Base-by-base conservation (phyloP, 1,284 basidiomycete species). In the Xerocomus nothofagi region DNA sequence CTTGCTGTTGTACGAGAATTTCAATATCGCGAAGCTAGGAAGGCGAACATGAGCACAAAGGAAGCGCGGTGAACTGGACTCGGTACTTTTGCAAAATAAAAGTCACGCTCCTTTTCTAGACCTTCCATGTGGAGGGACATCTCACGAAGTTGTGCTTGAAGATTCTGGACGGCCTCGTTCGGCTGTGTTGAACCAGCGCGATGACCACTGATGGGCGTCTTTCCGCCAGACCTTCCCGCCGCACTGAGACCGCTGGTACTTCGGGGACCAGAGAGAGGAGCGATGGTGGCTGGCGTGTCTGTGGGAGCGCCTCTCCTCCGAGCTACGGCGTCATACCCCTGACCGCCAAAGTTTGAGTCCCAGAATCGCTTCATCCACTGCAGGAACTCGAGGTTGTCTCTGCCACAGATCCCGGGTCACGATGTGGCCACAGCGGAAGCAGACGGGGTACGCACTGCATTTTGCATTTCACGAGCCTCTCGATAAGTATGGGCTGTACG, bases 321-420 rank as follows among this genome's bases (percentile, higher is more conserved):
- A 11, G 75, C 92, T 1, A 89, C 84, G 0, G 97, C 78, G 67
- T 99, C 94, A 67, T 99, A 99, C 7, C 78, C 80, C 48, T 91
- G 86, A 0, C 95, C 96, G 4, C 86, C 83, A 66, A 86, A 95
- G 75, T 97, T 92, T 39, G 81, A 73, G 65, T 98, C 94, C 96
- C 97, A 99, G 72, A 88, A 98, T 47, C 89, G 88, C 68, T 95
- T 95, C 64, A 93, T 80, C 96, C 96, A 99, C 71, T 99, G 96
- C 49, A 96, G 69, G 73, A 99, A 99, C 70, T 99, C 97, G 60
- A 99, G 86, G 72, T 99, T 99, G 73, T 99, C 97, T 72, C 88
- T 90, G 61, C 47, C 44, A 49, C 42, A 50, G 43, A 49, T 30
- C 36, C 38, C 20, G 12, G 24, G 50, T 67, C 51, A 66, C 50